A percentile compares a stretch with the other conserved stretches of the same genome.
Evolutionary conservation across 441 rosid genomes (phyloP).

Genomic region (Hura crepitans): DNA sequence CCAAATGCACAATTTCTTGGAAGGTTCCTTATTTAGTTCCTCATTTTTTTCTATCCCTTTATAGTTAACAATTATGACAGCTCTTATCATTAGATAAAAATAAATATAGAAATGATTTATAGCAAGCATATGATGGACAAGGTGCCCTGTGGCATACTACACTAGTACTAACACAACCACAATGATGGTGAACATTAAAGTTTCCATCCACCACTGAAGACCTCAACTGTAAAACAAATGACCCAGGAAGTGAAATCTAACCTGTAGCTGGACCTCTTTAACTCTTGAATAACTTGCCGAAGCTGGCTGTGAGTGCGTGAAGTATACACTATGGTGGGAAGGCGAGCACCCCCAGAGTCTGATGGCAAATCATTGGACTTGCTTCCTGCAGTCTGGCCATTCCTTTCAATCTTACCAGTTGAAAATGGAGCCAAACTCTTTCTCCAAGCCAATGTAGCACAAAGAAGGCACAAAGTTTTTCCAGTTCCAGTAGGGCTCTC

Average conservation of each 20-base stretch:
- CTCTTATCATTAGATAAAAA: neutral
- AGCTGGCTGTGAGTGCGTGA: conserved; percentile 97
- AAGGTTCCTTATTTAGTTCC: neutral
- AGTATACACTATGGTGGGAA: conserved; percentile 77
- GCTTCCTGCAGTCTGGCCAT: conserved; percentile 32
- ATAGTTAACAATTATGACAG: neutral
- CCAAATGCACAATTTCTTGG: neutral
- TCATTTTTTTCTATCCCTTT: neutral
- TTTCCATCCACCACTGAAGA: conserved; percentile 7
- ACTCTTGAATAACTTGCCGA: conserved; percentile 83
- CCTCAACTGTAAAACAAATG: conserved; percentile 1
- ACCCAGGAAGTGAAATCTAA: conserved; percentile 21
- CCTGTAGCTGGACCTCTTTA: conserved; percentile 90
- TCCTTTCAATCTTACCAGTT: conserved; percentile 43
- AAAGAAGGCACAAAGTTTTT: conserved; percentile 88
- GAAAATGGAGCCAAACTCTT: conserved; percentile 76
- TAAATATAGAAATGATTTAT: neutral
- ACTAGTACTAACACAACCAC: conserved; percentile 1
- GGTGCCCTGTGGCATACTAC: neutral
- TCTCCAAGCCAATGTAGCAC: conserved; percentile 98
- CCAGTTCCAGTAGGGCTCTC: conserved; percentile 99
- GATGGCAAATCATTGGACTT: conserved; percentile 33
- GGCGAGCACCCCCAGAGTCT: conserved; percentile 30
- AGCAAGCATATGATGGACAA: neutral
- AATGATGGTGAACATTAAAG: neutral